Conservation (phyloP, 441 rosid species). For the Aleurites moluccanus region DNA sequence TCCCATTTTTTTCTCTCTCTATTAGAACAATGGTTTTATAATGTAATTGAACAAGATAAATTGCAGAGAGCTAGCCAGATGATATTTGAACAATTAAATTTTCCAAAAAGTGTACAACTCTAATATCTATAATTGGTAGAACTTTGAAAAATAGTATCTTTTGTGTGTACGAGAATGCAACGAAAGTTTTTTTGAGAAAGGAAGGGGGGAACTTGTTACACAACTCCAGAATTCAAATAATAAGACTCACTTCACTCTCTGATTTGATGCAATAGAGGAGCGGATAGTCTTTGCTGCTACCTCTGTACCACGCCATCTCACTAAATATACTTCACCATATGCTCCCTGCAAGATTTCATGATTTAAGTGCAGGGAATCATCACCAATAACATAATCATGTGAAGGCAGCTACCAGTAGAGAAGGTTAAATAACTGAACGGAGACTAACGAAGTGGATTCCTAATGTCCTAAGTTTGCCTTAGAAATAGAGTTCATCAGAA, state of each 20-base stretch:
- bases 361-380: conserved; percentile 18
- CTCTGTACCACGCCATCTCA: conserved; percentile 68
- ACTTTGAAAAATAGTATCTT: neutral
- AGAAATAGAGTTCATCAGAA: conserved; percentile 19
- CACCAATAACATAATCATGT: neutral
- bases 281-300: conserved; percentile 68
- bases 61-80: neutral
- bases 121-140: neutral
- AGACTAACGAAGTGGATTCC: neutral
- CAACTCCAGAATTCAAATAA: neutral
- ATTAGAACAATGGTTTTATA: neutral
- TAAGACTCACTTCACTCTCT: conserved; percentile 52
- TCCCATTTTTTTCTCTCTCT: neutral
- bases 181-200: neutral
- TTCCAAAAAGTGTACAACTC: no score
- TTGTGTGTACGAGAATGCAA: no score
- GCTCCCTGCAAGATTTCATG: conserved; percentile 45
- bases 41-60: neutral
- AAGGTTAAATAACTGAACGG: conserved; percentile 11
- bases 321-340: conserved; percentile 61
- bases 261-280: conserved; percentile 62
- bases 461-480: neutral
- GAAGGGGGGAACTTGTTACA: neutral
- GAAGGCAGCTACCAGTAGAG: neutral
- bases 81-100: conserved; percentile 4